Conservation (phyloP, 805 yeast genomes). For the Metschnikowia sp. region DNA sequence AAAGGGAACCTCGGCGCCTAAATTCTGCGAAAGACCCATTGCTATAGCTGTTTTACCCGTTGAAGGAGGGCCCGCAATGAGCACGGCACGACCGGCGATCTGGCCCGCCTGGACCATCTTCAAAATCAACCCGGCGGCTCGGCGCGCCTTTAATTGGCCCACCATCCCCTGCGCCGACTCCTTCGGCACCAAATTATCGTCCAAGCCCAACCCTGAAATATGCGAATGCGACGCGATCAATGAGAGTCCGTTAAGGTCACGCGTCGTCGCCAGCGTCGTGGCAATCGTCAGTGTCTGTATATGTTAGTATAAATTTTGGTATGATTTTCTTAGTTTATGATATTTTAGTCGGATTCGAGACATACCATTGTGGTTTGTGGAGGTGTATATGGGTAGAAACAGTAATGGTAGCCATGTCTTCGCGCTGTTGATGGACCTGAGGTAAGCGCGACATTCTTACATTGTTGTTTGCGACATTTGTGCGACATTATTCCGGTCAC, state of each 20-base stretch:
- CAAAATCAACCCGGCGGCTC: conserved; percentile 91
- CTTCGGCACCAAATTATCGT: conserved; percentile 82
- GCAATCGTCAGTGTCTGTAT: conserved; percentile 17
- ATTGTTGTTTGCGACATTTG: not conserved
- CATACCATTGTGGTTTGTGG: not conserved
- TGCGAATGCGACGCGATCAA: conserved; percentile 98
- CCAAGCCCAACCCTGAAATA: conserved; percentile 94
- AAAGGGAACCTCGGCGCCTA: conserved; percentile 83
- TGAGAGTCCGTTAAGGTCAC: conserved; percentile 49
- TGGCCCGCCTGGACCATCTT: conserved; percentile 92
- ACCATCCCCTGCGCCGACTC: conserved; percentile 90
- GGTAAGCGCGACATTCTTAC: not conserved
- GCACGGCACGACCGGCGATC: conserved; percentile 94
- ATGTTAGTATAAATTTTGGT: not conserved
- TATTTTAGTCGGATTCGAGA: not conserved
- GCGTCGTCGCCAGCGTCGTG: conserved; percentile 22
- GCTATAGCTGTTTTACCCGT: conserved; percentile 99
- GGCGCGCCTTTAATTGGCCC: conserved; percentile 92
- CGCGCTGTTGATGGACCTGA: not conserved
- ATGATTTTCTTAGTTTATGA: not conserved
- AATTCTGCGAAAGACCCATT: conserved; percentile 78
- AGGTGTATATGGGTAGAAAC: not conserved
- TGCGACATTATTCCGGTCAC: too few relatives aligned
- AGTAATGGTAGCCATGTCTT: not conserved
- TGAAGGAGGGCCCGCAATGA: conserved; percentile 97